Base-by-base conservation (phyloP, 495 filamentous ascomycete species). In the Lasiosphaeris hirsuta region DNA sequence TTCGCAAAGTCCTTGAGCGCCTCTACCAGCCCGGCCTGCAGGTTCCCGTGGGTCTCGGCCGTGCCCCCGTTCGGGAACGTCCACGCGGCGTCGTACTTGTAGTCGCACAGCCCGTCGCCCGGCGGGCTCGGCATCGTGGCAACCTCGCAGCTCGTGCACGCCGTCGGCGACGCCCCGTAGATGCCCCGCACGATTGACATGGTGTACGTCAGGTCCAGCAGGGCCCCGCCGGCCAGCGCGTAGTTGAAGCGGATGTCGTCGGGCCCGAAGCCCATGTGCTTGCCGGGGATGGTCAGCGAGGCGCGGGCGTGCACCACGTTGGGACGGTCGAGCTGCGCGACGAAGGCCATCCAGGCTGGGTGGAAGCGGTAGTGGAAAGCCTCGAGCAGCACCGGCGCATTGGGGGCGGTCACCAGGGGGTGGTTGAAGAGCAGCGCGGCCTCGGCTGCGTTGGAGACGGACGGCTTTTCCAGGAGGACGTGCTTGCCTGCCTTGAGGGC, bases 131-230 rank as follows among this genome's bases (percentile, higher is more conserved):
- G 48, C 52, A 71, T 66, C n/a, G 60, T 66, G 45, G 53, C 48
- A 10, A 67, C 56, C n/a, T 71, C 60, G 51, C 71, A 74, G 37
- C 56, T 55, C 7, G 70, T 50, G 45, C 78, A 79, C 44, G 71
- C 69, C 11, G 64, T 62, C 0, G 71, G 69, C 13, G 72, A 50
- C 13, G 63, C 50, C 0, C 62, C 67, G 40, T 77, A 72, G 17
- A 83, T 67, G 23, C 69, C 69, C 11, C 77, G 62, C 0, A 81
- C 56, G 5, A 70, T 58, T 14, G 70, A 72, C 10, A 82, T 52
- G 10, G 71, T 71, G 61, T 86, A 87, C 0, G 76, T 72, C 6
- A 83, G 68, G 58, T 85, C 83, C 81, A 88, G 82, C 47, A 82
- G 59, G 8, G 74, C 62, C n/a, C 84, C 86, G 0, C 85, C 84